Evolutionary conservation across 768 basidiomycete genomes (phyloP).

Genomic region (Trametes punicea): DNA sequence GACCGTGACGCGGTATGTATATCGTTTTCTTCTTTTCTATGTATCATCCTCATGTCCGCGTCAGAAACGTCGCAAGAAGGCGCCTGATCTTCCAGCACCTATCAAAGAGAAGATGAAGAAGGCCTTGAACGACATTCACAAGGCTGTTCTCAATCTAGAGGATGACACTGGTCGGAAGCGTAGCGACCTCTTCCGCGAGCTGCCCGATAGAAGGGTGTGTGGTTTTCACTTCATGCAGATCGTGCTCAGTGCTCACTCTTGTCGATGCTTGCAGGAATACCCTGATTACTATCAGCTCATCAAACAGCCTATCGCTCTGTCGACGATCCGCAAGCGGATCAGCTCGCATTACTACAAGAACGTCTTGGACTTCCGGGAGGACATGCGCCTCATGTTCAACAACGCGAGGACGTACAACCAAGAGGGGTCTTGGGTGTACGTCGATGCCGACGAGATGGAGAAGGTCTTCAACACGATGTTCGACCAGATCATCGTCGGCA

Average conservation of each 20-base stretch:
- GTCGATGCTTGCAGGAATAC: constrained; percentile 56
- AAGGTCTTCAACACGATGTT: constrained; percentile 77
- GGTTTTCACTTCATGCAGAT: neutral
- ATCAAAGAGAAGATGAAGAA: constrained; percentile 80
- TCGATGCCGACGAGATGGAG: constrained; percentile 93
- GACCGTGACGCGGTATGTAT: constrained; percentile 60
- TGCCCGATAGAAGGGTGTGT: constrained; percentile 72
- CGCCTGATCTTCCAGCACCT: constrained; percentile 52
- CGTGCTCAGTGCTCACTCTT: neutral
- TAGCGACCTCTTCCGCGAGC: constrained; percentile 83
- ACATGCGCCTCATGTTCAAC: constrained; percentile 89
- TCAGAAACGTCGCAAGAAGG: constrained; percentile 84
- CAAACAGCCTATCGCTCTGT: constrained; percentile 81
- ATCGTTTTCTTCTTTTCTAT: neutral
- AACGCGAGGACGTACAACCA: constrained; percentile 94
- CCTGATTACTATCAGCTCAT: constrained; percentile 94
- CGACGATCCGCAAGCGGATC: constrained; percentile 77
- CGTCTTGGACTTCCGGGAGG: constrained; percentile 66
- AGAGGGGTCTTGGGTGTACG: constrained; percentile 93
- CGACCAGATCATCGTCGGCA: constrained; percentile 58
- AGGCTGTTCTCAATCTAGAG: constrained; percentile 68
- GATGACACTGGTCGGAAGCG: constrained; percentile 74
- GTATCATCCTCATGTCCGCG: neutral
- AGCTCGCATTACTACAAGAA: constrained; percentile 68
- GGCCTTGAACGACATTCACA: constrained; percentile 71